Base-by-base conservation (phyloP, 2,329 filamentous ascomycete genomes). In the Plectosphaerella plurivora region DNA sequence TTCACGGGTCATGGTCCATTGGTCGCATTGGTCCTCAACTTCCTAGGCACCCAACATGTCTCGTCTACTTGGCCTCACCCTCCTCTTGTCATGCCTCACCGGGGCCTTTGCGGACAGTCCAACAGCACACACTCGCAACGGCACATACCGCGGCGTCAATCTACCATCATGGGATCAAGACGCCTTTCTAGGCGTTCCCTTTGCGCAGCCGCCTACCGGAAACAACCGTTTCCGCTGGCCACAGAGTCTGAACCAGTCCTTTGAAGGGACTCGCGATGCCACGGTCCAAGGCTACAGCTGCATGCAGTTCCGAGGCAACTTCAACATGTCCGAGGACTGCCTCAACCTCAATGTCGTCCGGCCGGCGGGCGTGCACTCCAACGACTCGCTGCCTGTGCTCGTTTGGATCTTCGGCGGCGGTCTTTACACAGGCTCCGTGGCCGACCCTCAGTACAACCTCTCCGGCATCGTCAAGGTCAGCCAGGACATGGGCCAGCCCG, bases 401-500 rank as follows among this genome's bases (percentile, higher is more conserved):
- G 63, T 72, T 1, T 88, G 83, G 83, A 81, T 87, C 24, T 81
- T 84, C 57, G 73, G 79, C 12, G 81, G 81, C 33, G 79, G 78
- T 2, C 72, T 82, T 5, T 74, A 69, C 49, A 67, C 72, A 33
- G 82, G 83, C 1, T 70, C 74, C 62, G 62, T 73, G 57, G 59
- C 68, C 55, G 80, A 84, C 54, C 70, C 76, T 5, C 76, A 83
- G 51, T 88, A 88, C 63, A 87, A 88, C 59, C 72, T 86, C 36
- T 82, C 80, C 20, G 82, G 78, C 47, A 78, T 87, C 46, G 79
- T 88, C 7, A 67, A 75, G 45, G 74, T 78, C 24, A 74, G 77
- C 7, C 74, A 77, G 41, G 66, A 74, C 4, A 74, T 81, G 20
- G 72, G 71, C 41, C 75, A 79, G 57, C 79, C 78, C 0, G 69